phyloP scores from a whole-genome alignment of 2,329 filamentous ascomycete genomes.

The Aureobasidium subglaciale region DNA sequence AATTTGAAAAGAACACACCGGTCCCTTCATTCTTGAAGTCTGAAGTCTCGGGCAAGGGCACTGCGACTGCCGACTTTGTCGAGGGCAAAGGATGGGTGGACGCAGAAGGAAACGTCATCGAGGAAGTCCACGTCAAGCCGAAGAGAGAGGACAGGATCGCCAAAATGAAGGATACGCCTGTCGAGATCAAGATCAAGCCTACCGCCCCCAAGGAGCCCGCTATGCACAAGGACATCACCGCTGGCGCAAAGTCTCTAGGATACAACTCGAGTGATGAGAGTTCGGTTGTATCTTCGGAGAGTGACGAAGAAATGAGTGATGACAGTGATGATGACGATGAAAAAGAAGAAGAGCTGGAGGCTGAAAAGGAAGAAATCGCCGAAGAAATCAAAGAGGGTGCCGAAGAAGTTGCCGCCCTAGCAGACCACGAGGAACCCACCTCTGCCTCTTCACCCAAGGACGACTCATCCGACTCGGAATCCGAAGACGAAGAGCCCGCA shows the following conservation, averaged over 20 bases:
- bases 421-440: neutral
- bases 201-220: slow-evolving; percentile 18
- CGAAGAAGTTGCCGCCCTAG: slow-evolving; percentile 15
- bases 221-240: slow-evolving; percentile 1
- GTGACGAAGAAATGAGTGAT: neutral
- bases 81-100: slow-evolving; percentile 88
- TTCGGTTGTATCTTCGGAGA: slow-evolving; percentile 5
- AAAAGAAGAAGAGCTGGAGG: neutral
- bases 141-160: slow-evolving; percentile 11
- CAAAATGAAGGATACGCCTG: slow-evolving; percentile 2
- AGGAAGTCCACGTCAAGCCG: slow-evolving; percentile 35
- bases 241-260: slow-evolving; percentile 15
- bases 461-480: neutral
- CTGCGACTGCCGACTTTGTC: slow-evolving; percentile 58
- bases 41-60: slow-evolving; percentile 34
- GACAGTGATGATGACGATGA: slow-evolving; percentile 3
- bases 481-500: no score
- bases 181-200: slow-evolving; percentile 13
- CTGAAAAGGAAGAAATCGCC: neutral
- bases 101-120: slow-evolving; percentile 66
- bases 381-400: slow-evolving; percentile 21
- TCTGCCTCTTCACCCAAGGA: neutral
- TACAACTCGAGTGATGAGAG: slow-evolving; percentile 14
- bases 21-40: slow-evolving; percentile 74
- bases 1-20: slow-evolving; percentile 79